phyloP scores from a whole-genome alignment of 371 early-diverging fungal species.

The Mortierella polycephala region DNA sequence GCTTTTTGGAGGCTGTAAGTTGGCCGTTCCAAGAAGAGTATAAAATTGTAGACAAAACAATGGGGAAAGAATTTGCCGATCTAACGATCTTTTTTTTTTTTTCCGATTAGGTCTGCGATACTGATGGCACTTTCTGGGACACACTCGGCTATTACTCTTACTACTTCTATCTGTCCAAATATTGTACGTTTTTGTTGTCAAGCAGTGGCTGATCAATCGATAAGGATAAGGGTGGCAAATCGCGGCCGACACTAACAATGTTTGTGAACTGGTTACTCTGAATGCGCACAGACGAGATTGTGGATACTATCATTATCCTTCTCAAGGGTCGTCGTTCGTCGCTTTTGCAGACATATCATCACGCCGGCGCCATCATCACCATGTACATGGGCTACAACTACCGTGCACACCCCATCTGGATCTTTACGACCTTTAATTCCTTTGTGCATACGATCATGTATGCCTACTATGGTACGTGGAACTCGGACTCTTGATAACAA shows the following conservation, averaged over 20 bases:
- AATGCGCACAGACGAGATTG: slow-evolving; percentile 68
- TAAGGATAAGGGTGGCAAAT: background rate
- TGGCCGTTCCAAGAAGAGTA: slow-evolving; percentile 33
- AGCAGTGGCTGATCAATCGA: slow-evolving; percentile 20
- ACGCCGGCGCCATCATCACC: slow-evolving; percentile 89
- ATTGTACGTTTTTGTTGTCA: slow-evolving; percentile 55
- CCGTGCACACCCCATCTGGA: slow-evolving; percentile 81
- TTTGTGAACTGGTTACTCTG: too few species aligned
- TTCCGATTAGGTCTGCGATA: slow-evolving; percentile 62
- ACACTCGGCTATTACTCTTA: slow-evolving; percentile 65
- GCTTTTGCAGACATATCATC: slow-evolving; percentile 89
- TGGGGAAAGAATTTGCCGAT: slow-evolving; percentile 60
- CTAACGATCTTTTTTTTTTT: slow-evolving; percentile 12
- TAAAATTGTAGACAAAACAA: too few species aligned
- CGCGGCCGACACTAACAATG: too few species aligned
- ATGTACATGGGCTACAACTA: slow-evolving; percentile 78
- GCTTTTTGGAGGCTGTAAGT: slow-evolving; percentile 57
- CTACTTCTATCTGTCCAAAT: slow-evolving; percentile 77
- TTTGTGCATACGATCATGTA: slow-evolving; percentile 95
- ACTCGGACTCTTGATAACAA: background rate
- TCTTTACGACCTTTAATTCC: slow-evolving; percentile 91
- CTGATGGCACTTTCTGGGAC: slow-evolving; percentile 62
- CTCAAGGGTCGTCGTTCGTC: slow-evolving; percentile 83
- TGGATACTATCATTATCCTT: slow-evolving; percentile 88
- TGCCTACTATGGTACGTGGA: slow-evolving; percentile 70